Evolutionary conservation across 2,329 filamentous ascomycete genomes (phyloP), one percentile per base, ranked within the genome.

Genomic region (Colletotrichum tropicale): DNA sequence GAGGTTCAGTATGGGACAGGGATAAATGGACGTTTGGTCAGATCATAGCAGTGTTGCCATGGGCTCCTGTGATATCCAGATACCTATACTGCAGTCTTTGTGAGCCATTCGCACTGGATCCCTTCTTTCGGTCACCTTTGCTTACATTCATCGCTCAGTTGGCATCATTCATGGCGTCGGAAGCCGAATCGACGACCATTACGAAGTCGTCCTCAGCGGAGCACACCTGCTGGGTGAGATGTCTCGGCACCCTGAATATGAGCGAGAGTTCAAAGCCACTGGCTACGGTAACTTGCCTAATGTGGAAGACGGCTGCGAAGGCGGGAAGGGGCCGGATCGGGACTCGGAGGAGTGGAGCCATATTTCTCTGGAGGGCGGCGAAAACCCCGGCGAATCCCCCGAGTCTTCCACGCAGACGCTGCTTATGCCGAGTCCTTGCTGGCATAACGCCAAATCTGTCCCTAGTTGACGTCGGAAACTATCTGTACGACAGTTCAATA

Each of bases 21-120:
- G 15, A 70, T 6, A 16, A 30, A 8, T 81, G 79, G 80, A 77
- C 78, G 2, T 81, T 79, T 58, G 80, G 80, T 13, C 80, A 81
- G 55, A 48, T 81, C 24, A 77, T 81, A 9, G 79, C 80, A 16
- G 75, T 80, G 6, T 74, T 79, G 58, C 76, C 80, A 1, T 81
- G 79, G 80, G 79, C 78, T 5, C 80, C 79, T 2, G 77, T 79
- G 9, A 38, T 77, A 56, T 61, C 61, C 16, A 80, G 79, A 71
- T 79, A 71, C 52, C 71, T 79, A 6, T 80, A 79, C 56, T 78
- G 70, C 38, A 79, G 77, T n/a, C 62, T 76, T 9, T 80, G 78
- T 80, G 70, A 78, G 78, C 3, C 26, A 30, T 30, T 12, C 3
- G 4, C 8, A 10, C n/a, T 60, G 18, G 2, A 60, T 30, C 28